Base-by-base conservation (phyloP, 768 basidiomycete genomes). In the Lyophyllum semitale region DNA sequence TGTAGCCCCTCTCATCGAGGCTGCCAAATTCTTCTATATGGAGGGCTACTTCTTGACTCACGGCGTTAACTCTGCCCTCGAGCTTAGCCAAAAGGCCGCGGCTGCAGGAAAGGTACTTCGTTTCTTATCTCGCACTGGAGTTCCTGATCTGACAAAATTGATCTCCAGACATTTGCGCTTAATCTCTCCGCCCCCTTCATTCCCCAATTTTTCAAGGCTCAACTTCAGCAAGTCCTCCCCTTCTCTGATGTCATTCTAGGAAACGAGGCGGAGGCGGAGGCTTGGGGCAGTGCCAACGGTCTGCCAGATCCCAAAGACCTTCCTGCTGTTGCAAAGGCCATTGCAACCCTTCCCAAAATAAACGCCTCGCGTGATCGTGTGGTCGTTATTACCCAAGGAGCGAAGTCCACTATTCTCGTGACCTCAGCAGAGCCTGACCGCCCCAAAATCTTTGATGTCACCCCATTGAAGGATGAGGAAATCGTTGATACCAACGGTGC, bases 141-240 rank as follows among this genome's bases (percentile, higher is more conserved):
- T 18, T 32, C 8, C 6, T n/a, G 8, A 29, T 22, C 60, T 61
- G 23, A 64, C 27, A 47, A 17, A 15, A 11, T 20, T 20, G 25
- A 22, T 22, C n/a, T 38, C 29, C 29, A 95, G 93, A 87, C 87
- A 57, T 95, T 98, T 71, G 84, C 83, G 11, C 72, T 98, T 64
- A 99, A 99, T 79, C 82, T 99, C 64, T 96, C 94, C 8, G 97
- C 97, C 3, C 97, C 97, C 17, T 99, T 98, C 81, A 95, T 99
- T 72, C 77, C 91, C 51, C 88, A 94, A 73, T 96, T 97, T 82
- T 98, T 98, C 79, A 81, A 81, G 55, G 73, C 77, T 3, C 90
- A 95, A 68, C 77, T 99, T 17, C 80, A 93, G 60, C 77, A 89
- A 67, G 73, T 98, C 64, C 72, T 99, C 41, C 88, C 88, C 23